phyloP scores from a whole-genome alignment of 2,329 filamentous ascomycete genomes.

The Aspergillus carbonarius region DNA sequence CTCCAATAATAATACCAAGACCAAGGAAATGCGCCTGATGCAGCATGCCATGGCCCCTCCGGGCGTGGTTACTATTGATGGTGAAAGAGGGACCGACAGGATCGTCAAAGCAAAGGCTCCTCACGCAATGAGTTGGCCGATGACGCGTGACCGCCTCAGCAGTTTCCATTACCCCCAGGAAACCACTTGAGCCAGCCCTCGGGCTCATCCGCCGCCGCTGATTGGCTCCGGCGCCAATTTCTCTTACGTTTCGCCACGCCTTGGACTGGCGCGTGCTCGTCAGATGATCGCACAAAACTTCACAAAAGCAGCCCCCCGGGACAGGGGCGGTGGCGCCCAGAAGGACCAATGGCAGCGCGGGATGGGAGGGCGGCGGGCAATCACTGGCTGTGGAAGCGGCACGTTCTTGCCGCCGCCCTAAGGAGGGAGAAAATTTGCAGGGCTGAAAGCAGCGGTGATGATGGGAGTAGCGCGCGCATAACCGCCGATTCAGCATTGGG shows the following conservation, averaged over 20 bases:
- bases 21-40: not conserved
- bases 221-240: constrained; percentile 35
- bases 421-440: not conserved
- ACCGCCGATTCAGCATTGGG: not conserved
- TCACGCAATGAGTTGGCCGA: not conserved
- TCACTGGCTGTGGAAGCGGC: not conserved
- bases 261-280: constrained; percentile 22
- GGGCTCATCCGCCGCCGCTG: constrained; percentile 2
- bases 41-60: not conserved
- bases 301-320: not conserved
- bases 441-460: constrained; percentile 1
- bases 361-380: not conserved
- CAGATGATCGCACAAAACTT: constrained; percentile 31
- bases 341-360: constrained; percentile 5
- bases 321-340: not conserved
- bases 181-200: constrained; percentile 20
- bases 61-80: not conserved
- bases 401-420: constrained; percentile 1
- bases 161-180: constrained; percentile 31
- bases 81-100: not conserved
- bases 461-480: constrained; percentile 2
- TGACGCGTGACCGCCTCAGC: constrained; percentile 17
- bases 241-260: constrained; percentile 37
- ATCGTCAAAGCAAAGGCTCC: not conserved
- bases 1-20: no score